Conservation (phyloP, 306 rosid genomes). For the Sophora flavescens region DNA sequence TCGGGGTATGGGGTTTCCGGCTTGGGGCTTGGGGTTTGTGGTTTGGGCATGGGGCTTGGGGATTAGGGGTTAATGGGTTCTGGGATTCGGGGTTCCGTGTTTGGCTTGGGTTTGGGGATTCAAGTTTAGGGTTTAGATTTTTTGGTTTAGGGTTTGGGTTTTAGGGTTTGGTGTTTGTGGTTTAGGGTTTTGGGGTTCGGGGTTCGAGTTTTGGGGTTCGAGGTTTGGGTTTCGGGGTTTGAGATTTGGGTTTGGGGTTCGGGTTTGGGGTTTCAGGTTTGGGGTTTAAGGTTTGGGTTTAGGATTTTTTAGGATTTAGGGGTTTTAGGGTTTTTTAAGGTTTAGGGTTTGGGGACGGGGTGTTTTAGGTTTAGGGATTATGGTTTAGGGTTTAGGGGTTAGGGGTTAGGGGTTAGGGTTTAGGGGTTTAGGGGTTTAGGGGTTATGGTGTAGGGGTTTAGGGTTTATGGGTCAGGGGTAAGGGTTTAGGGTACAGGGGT, state of each 20-base stretch:
- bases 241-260: not conserved
- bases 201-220: not conserved
- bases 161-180: too few species aligned
- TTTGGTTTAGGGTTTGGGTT: not conserved
- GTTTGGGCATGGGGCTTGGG: not conserved
- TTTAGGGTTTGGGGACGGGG: not conserved
- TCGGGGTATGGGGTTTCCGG: too few species aligned
- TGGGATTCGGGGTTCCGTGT: not conserved
- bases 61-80: not conserved
- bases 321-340: not conserved
- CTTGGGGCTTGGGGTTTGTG: too few species aligned
- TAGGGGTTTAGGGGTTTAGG: too few species aligned
- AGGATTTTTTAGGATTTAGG: not conserved
- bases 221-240: conserved; percentile 4
- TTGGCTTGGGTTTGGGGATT: not conserved
- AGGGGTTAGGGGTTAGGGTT: too few species aligned
- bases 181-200: not conserved
- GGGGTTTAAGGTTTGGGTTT: not conserved
- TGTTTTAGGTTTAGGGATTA: too few species aligned
- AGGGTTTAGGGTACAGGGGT: too few species aligned
- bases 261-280: conserved; percentile 2
- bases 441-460: too few species aligned
- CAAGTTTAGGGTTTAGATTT: not conserved
- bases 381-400: not conserved
- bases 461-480: too few species aligned